Percentiles rank a stretch among this genome's conserved stretches.
phyloP scores from a whole-genome alignment of 805 yeast species.

The Diddensiella transvaalensis region DNA sequence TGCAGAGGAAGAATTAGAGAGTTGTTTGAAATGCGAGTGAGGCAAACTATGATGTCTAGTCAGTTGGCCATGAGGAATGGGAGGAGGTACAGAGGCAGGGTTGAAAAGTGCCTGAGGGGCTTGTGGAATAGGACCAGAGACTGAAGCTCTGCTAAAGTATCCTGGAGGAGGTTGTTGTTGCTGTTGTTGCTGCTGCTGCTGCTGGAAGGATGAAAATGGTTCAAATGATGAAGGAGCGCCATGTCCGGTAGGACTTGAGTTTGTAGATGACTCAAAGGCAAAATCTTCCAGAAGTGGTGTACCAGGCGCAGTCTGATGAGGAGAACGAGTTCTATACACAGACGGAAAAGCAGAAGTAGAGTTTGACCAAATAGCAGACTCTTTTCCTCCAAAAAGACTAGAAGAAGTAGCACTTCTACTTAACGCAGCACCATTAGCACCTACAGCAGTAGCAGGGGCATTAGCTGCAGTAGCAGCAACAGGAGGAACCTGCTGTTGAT shows the following conservation, averaged over 20 bases:
- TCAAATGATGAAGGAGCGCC: background rate
- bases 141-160: background rate
- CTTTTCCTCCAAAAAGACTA: conserved; percentile 25
- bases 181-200: conserved; percentile 14
- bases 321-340: background rate
- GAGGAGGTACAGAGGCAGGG: background rate
- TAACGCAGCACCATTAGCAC: conserved; percentile 16
- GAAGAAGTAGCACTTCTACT: conserved; percentile 19
- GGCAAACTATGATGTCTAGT: conserved; percentile 5
- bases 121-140: conserved; percentile 1
- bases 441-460: conserved; percentile 9
- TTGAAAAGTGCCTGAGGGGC: conserved; percentile 9
- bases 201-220: conserved; percentile 6
- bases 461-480: conserved; percentile 1
- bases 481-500: background rate
- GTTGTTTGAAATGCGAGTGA: background rate
- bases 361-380: conserved; percentile 17
- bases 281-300: conserved; percentile 16
- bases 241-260: conserved; percentile 4
- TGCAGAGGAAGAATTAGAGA: background rate
- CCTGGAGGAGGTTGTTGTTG: conserved; percentile 12
- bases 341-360: conserved; percentile 2
- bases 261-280: background rate
- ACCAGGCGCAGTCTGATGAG: conserved; percentile 10
- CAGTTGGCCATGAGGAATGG: conserved; percentile 1